Conservation (phyloP, 139 green algal genomes). For the Desmodesmus armatus region DNA sequence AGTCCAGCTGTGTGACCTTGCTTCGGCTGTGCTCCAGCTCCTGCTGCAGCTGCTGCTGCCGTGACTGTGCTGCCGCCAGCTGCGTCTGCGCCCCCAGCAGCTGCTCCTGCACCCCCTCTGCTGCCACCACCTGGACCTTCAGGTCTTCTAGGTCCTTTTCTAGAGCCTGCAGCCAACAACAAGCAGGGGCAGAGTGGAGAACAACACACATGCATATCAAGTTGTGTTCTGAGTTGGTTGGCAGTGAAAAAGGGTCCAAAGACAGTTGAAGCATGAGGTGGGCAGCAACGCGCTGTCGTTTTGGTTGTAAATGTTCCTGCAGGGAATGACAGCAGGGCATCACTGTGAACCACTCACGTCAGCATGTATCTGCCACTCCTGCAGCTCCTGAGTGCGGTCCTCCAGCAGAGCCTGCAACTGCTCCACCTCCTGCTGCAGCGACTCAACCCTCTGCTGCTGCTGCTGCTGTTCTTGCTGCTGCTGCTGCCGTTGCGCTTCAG, state of each 20-base stretch:
- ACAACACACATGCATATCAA: too few species aligned
- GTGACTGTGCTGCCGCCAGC: background rate
- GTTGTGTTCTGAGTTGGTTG: too few species aligned
- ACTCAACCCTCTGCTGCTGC: constrained; percentile 2
- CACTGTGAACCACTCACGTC: constrained; percentile 13
- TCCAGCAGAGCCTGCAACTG: constrained; percentile 16
- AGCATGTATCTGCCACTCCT: constrained; percentile 43
- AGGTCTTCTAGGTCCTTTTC: constrained; percentile 32
- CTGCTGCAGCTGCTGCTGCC: constrained; percentile 29
- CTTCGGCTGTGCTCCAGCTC: background rate
- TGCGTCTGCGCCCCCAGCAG: constrained; percentile 24
- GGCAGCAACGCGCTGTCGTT: background rate
- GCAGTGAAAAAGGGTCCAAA: background rate
- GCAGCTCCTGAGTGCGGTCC: constrained; percentile 5
- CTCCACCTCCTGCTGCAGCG: background rate
- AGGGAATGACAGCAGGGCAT: too few species aligned
- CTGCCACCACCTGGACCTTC: background rate
- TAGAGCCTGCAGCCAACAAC: background rate
- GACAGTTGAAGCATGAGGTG: background rate
- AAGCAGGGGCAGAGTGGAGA: background rate
- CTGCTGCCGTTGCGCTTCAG: constrained; percentile 32
- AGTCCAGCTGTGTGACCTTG: background rate
- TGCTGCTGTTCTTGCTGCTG: constrained; percentile 7
- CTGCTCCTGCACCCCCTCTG: constrained; percentile 26
- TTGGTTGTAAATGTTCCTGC: too few species aligned